Conservation (phyloP, 495 filamentous ascomycete species). For the Trichoderma orchidacearum region DNA sequence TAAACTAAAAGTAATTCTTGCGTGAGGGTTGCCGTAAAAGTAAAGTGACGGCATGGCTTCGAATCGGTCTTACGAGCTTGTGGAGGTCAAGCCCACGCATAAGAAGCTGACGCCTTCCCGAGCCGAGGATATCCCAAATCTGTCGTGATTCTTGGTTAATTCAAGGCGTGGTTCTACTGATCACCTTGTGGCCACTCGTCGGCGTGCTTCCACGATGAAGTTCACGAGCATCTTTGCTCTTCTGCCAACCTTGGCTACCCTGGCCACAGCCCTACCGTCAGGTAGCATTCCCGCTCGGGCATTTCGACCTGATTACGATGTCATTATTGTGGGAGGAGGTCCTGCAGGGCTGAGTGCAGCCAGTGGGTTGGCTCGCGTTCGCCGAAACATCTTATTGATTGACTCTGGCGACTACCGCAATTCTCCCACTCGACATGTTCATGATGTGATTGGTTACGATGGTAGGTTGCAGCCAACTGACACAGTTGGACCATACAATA, state of each 20-base stretch:
- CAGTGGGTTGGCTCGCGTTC: constrained; percentile 30
- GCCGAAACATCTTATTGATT: constrained; percentile 34
- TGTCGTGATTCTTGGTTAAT: too few species aligned
- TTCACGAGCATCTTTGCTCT: neutral
- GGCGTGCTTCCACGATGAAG: neutral
- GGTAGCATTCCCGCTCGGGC: neutral
- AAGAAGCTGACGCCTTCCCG: too few species aligned
- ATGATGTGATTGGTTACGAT: constrained; percentile 37
- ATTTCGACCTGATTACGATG: constrained; percentile 19
- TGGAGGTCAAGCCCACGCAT: too few species aligned
- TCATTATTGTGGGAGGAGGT: constrained; percentile 43
- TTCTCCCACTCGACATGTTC: constrained; percentile 27
- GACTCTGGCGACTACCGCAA: constrained; percentile 39
- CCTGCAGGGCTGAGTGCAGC: constrained; percentile 41
- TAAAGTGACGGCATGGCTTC: too few species aligned
- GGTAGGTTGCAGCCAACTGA: constrained; percentile 3
- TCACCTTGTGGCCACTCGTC: too few species aligned
- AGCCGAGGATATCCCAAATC: too few species aligned
- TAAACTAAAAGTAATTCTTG: too few species aligned
- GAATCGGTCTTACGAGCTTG: too few species aligned
- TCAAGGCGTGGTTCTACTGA: too few species aligned
- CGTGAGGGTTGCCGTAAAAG: too few species aligned
- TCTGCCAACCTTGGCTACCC: neutral
- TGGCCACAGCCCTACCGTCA: neutral
- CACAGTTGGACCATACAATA: too few species aligned